Evolutionary conservation across 2,329 filamentous ascomycete genomes (phyloP).

Genomic region (Penicillium griseofulvum): DNA sequence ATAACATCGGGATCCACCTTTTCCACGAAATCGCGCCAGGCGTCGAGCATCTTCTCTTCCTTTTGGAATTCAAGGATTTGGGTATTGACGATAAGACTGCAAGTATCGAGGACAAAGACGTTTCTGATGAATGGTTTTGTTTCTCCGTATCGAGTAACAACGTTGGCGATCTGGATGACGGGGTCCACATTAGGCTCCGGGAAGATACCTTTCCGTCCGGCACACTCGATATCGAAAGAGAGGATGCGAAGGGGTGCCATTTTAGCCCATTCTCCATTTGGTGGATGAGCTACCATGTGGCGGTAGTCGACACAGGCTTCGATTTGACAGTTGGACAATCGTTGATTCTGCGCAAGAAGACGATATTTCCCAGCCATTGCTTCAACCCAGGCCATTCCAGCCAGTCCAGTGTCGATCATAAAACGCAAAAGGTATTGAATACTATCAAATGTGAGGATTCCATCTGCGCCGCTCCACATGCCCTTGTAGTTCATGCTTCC

Average conservation of each 20-base stretch:
- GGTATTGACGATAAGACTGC: slow-evolving; percentile 90
- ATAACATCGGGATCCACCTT: slow-evolving; percentile 95
- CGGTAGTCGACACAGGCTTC: slow-evolving; percentile 81
- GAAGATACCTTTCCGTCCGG: slow-evolving; percentile 94
- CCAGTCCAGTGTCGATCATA: slow-evolving; percentile 94
- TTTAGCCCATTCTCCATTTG: slow-evolving; percentile 94
- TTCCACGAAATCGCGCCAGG: slow-evolving; percentile 86
- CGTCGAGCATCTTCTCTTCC: slow-evolving; percentile 86
- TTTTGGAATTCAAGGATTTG: slow-evolving; percentile 79
- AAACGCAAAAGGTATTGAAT: slow-evolving; percentile 94
- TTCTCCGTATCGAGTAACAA: slow-evolving; percentile 92
- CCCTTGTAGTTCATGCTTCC: slow-evolving; percentile 79
- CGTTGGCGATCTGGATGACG: slow-evolving; percentile 96
- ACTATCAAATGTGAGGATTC: slow-evolving; percentile 89
- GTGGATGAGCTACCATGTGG: slow-evolving; percentile 80
- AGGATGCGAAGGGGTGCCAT: slow-evolving; percentile 91
- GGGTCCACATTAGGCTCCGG: slow-evolving; percentile 88
- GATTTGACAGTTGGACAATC: slow-evolving; percentile 93
- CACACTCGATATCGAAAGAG: slow-evolving; percentile 98
- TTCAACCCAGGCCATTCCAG: slow-evolving; percentile 98
- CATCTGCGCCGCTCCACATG: slow-evolving; percentile 72
- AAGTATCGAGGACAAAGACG: slow-evolving; percentile 91
- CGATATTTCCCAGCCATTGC: slow-evolving; percentile 71
- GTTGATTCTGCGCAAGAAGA: slow-evolving; percentile 62
- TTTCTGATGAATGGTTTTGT: slow-evolving; percentile 94